A percentile compares a stretch with the other conserved stretches of the same genome.
These are phyloP conservation scores for Blastomyces parvus DNA, from an alignment of 2,329 filamentous ascomycete genomes.

Conservation along the genomic window DNA sequence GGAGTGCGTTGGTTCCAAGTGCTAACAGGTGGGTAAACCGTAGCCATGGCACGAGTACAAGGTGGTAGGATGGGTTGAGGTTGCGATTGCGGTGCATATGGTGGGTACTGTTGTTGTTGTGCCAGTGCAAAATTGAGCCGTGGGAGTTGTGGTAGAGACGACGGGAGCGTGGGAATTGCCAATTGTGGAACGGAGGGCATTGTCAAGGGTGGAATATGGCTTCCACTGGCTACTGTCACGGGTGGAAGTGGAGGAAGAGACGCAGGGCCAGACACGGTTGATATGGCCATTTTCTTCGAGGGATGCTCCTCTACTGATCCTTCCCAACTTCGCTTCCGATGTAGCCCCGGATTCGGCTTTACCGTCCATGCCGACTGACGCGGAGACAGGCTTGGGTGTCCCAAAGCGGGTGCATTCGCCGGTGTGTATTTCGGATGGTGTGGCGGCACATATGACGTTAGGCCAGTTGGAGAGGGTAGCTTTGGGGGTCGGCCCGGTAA, in stretches of 20 bases:
- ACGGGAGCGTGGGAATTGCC: constrained; percentile 25
- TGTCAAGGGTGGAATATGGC: constrained; percentile 27
- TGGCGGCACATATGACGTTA: background rate
- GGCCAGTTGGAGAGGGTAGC: constrained; percentile 32
- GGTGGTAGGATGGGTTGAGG: constrained; percentile 10
- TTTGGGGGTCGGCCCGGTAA: constrained; percentile 20
- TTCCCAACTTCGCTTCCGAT: constrained; percentile 51
- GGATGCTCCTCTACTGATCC: constrained; percentile 46
- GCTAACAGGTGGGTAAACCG: constrained; percentile 55
- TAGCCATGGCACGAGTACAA: constrained; percentile 58
- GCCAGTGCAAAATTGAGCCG: constrained; percentile 63
- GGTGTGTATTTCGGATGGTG: constrained; percentile 14
- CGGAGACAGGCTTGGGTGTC: constrained; percentile 16
- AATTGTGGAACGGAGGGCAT: constrained; percentile 27
- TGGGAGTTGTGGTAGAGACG: constrained; percentile 49
- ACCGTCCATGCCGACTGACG: constrained; percentile 33
- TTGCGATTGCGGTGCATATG: background rate
- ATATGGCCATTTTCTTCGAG: constrained; percentile 41
- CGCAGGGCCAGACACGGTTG: constrained; percentile 17
- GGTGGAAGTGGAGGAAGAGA: constrained; percentile 22
- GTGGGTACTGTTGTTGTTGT: constrained; percentile 37
- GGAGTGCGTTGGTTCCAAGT: constrained; percentile 42
- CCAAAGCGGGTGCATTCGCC: constrained; percentile 19
- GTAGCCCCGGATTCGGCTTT: constrained; percentile 17
- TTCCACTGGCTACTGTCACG: constrained; percentile 18